Percentiles rank a stretch among this genome's conserved stretches.
phyloP scores from a whole-genome alignment of 805 yeast species.

The Wickerhamomyces strasburgensis region DNA sequence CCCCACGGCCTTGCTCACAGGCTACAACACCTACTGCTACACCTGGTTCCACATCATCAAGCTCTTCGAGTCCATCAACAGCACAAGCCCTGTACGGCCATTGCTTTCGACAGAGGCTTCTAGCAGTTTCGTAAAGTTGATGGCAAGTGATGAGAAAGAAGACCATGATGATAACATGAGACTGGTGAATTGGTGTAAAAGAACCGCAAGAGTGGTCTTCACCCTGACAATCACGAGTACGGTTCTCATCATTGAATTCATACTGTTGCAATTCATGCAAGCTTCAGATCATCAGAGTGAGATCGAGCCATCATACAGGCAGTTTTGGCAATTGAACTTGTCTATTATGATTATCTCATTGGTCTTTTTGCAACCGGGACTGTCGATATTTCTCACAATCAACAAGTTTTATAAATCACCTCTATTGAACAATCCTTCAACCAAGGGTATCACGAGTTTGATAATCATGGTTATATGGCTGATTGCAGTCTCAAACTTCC shows the following conservation, averaged over 20 bases:
- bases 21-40: slow-evolving; percentile 16
- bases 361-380: slow-evolving; percentile 19
- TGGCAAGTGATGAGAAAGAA: slow-evolving; percentile 3
- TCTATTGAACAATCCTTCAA: slow-evolving; percentile 5
- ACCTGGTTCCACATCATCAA: slow-evolving; percentile 18
- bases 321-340: slow-evolving; percentile 13
- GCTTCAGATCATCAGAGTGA: slow-evolving; percentile 3
- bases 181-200: slow-evolving; percentile 1
- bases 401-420: slow-evolving; percentile 17
- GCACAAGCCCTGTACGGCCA: slow-evolving; percentile 6
- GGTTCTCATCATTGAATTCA: slow-evolving; percentile 20
- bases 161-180: neutral
- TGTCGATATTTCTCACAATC: slow-evolving; percentile 12
- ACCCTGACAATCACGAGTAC: slow-evolving; percentile 17
- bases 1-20: slow-evolving; percentile 5
- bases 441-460: slow-evolving; percentile 7
- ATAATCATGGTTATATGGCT: slow-evolving; percentile 14
- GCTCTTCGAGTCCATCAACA: slow-evolving; percentile 18
- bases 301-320: neutral
- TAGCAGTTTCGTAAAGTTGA: slow-evolving; percentile 11
- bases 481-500: slow-evolving; percentile 15
- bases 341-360: slow-evolving; percentile 9
- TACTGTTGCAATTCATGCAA: slow-evolving; percentile 18
- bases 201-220: slow-evolving; percentile 15
- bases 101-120: slow-evolving; percentile 8